Evolutionary conservation across 495 filamentous ascomycete genomes (phyloP), one percentile per base, ranked within the genome.

Genomic region (Cercophora samala): DNA sequence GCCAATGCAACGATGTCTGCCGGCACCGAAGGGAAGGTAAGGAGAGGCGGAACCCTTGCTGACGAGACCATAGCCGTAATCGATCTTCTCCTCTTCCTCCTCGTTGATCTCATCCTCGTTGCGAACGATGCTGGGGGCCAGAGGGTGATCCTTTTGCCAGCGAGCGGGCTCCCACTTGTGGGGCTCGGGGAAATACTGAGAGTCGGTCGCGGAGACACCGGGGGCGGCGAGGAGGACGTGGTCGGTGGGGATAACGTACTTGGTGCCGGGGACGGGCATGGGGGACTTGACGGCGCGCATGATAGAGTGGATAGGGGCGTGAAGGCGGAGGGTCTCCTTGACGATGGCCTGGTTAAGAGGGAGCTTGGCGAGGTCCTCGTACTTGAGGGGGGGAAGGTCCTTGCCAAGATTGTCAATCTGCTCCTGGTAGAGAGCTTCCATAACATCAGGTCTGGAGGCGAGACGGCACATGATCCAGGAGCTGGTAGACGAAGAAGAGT

Each of bases 11-110:
- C 95, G 80, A 78, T 99, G 95, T 62, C 95, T 83, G 5, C 95
- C 95, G 1, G 93, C 95, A 2, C 95, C 95, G 74, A 99, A 99
- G 0, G 95, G 95, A 19, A 99, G 83, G 79, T 97, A 99, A 1
- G 95, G 93, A 59, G 89, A 93, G 26, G 80, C 81, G 5, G 92
- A 87, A 22, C 95, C 94, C 81, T 97, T 97, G 77, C 86, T 90
- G 62, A 97, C 88, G 29, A 93, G 80, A n/a, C 94, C 95, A 76
- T 96, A 97, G 29, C 94, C 95, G 72, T 97, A 97, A 72, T 97
- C 93, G 37, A 93, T 80, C 72, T 88, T 90, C 77, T 92, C 90
- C 42, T 90, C 90, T 21, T 88, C 86, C 11, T 86, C 86, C n/a
- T 85, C 81, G 53, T 76, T 80, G 58, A 79, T 78, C 37, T 46